Base-by-base conservation (phyloP, 306 rosid genomes). In the Cicer arietinum region DNA sequence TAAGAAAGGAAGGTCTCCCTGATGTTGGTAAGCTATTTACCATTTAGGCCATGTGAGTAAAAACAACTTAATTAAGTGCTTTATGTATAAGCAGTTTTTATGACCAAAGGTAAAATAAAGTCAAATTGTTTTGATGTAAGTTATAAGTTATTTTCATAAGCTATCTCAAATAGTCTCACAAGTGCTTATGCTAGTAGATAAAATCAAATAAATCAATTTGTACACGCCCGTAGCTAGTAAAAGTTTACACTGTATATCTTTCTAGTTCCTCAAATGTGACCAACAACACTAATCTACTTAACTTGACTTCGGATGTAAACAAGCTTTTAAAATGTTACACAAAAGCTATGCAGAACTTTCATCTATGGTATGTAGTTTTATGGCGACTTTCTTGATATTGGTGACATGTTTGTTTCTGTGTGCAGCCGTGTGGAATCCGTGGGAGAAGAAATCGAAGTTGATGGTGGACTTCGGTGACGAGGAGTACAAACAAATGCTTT, bases 351-450 rank as follows among this genome's bases (percentile, higher is more conserved):
- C 46, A 16, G 18, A 6, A 20, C 37, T 45, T 41, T 48, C 14
- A 54, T 44, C 37, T 52, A 4, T 52, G 56, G 56, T 17, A 7
- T 30, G 7, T 10, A 67, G 18, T 69, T 63, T 41, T 11, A 64
- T 74, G 59, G 8, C 45, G 53, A 40, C 44, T 41, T 67, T 9
- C 30, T 57, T 70, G 13, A 48, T 53, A 47, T 77, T 41, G 7
- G 3, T 46, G 57, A n/a, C 45, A 42, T 41, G 2, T 17, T 69
- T 77, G 22, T 72, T 64, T 77, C 12, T 72, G 2, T 82, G 20
- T 42, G 67, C 83, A 94, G 98, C 83, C 46, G 91, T 94, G 60
- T 94, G 98, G 98, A 94, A 94, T 81, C 98, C 98, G 67, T 94
- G 98, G 98, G 96, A 92, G 69, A 94, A 91, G 87, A 94, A 90